Percentiles rank a stretch among this genome's conserved stretches.
phyloP scores from a whole-genome alignment of 2,329 filamentous ascomycete genomes.

The Sporothrix pallida region DNA sequence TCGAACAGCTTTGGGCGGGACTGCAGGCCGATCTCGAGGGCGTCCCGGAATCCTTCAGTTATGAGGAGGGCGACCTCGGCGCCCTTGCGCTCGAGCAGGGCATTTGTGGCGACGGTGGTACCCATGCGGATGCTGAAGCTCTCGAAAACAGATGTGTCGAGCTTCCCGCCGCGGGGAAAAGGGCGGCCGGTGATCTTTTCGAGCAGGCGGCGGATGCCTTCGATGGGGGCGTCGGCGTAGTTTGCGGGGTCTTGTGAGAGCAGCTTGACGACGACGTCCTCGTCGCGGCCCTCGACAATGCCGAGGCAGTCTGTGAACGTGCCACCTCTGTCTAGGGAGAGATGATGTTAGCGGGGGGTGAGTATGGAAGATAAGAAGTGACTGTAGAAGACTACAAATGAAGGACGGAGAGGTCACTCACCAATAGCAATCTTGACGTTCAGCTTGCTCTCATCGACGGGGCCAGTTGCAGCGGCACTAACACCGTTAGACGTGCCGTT shows the following conservation, averaged over 20 bases:
- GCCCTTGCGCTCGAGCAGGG: conserved; percentile 85
- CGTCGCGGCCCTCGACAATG: conserved; percentile 44
- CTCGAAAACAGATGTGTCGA: conserved; percentile 42
- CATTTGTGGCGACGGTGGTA: conserved; percentile 93
- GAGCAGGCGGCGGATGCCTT: conserved; percentile 65
- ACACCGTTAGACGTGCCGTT: background rate
- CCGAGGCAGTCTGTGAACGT: conserved; percentile 39
- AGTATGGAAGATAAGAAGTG: background rate
- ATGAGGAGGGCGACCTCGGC: conserved; percentile 87
- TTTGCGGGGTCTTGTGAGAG: conserved; percentile 72
- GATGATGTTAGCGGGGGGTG: too few species aligned
- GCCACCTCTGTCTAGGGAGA: conserved; percentile 31
- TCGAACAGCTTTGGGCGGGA: conserved; percentile 91
- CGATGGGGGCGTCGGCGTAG: conserved; percentile 71
- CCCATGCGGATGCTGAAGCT: conserved; percentile 72
- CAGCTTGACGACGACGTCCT: conserved; percentile 59
- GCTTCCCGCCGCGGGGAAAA: conserved; percentile 64
- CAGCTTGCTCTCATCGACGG: conserved; percentile 22
- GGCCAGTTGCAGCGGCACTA: background rate
- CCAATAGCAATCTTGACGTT: conserved; percentile 28
- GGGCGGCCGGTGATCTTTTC: conserved; percentile 51
- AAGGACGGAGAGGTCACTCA: background rate
- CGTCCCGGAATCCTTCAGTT: conserved; percentile 86
- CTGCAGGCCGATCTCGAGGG: conserved; percentile 87
- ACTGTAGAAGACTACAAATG: too few species aligned